Conservation (phyloP, 495 filamentous ascomycete species). For the Lasiosphaeria miniovina region DNA sequence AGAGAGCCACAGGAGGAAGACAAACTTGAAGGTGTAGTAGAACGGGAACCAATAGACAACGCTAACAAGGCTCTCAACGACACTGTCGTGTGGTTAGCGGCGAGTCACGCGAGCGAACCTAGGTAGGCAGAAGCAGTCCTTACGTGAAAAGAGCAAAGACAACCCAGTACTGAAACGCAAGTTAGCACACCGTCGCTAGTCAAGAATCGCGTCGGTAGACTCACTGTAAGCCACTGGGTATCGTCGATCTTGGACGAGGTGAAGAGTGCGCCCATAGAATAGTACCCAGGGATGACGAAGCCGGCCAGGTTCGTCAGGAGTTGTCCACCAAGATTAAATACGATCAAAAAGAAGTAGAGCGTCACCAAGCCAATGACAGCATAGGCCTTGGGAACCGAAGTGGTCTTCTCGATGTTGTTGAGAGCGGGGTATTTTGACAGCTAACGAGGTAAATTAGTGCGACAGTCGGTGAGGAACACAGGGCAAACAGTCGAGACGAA, state of each 20-base stretch:
- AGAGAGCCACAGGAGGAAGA: conserved; percentile 93
- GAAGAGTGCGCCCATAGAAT: conserved; percentile 89
- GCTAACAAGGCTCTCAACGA: conserved; percentile 87
- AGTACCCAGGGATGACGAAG: conserved; percentile 92
- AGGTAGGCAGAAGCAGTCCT: conserved; percentile 18
- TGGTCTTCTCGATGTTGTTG: conserved; percentile 96
- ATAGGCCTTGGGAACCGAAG: conserved; percentile 93
- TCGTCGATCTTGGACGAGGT: conserved; percentile 78
- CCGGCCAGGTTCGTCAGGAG: conserved; percentile 96
- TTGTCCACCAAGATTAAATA: conserved; percentile 98
- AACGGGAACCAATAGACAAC: conserved; percentile 99
- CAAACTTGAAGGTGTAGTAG: conserved; percentile 99
- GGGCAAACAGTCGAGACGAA: conserved; percentile 44
- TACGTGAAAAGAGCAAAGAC: conserved; percentile 88
- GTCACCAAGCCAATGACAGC: conserved; percentile 79
- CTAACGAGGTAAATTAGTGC: conserved; percentile 46
- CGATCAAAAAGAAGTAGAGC: conserved; percentile 96
- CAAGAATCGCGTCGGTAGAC: conserved; percentile 14
- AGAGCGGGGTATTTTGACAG: conserved; percentile 93
- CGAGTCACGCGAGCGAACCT: neutral
- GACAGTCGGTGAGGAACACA: conserved; percentile 10
- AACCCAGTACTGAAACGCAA: conserved; percentile 81
- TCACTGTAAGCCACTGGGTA: conserved; percentile 77
- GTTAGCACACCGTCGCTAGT: conserved; percentile 24
- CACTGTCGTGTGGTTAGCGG: conserved; percentile 39